These are phyloP conservation scores for Actinidia arguta DNA, from an alignment of 179 eudicot genomes.

Conservation along the genomic window DNA sequence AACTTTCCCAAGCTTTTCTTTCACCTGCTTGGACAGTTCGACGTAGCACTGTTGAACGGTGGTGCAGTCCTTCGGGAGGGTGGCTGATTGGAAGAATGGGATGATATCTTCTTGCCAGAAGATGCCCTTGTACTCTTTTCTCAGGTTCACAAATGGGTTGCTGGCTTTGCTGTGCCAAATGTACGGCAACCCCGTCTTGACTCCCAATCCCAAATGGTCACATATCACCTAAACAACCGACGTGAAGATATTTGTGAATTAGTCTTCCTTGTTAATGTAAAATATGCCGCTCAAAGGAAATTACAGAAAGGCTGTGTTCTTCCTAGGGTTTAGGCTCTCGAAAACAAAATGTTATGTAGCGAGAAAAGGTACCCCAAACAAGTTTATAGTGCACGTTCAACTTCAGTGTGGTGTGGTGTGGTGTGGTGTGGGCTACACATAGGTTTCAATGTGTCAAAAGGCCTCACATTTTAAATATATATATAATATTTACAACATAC, in stretches of 20 bases:
- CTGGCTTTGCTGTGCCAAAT: conserved; percentile 61
- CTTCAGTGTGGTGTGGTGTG: too few species aligned
- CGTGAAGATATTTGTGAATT: not conserved
- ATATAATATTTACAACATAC: too few species aligned
- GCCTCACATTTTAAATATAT: too few species aligned
- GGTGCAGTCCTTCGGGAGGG: conserved; percentile 46
- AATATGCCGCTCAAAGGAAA: not conserved
- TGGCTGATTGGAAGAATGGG: conserved; percentile 46
- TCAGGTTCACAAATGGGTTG: conserved; percentile 53
- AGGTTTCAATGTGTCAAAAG: too few species aligned
- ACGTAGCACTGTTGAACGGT: conserved; percentile 50
- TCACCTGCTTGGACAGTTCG: conserved; percentile 44
- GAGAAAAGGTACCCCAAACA: too few species aligned
- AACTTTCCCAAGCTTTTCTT: conserved; percentile 42
- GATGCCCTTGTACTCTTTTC: conserved; percentile 52
- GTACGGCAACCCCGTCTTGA: conserved; percentile 53
- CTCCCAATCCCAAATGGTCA: conserved; percentile 51
- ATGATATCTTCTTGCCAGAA: conserved; percentile 60
- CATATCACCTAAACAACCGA: conserved; percentile 41
- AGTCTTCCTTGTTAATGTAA: not conserved
- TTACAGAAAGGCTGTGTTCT: too few species aligned
- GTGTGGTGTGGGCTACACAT: too few species aligned
- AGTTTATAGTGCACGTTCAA: too few species aligned
- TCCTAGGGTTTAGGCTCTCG: too few species aligned
- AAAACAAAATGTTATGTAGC: too few species aligned